A percentile compares a stretch with the other conserved stretches of the same genome.
Conservation (phyloP, 495 filamentous ascomycete genomes). For the Podospora didyma region DNA sequence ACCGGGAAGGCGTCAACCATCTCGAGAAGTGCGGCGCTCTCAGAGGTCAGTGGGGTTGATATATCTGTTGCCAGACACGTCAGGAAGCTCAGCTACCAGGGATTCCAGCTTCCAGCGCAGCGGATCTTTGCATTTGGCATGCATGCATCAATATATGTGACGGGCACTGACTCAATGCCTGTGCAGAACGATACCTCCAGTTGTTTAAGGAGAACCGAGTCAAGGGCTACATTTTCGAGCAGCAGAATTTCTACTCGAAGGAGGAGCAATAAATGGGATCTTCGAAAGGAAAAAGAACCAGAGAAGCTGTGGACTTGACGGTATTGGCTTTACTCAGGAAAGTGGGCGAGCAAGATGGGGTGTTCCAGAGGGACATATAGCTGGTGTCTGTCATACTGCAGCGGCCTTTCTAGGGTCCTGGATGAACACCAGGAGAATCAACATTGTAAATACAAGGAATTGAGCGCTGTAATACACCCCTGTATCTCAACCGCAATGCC, state of each 20-base stretch:
- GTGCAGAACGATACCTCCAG: constrained; percentile 86
- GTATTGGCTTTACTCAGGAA: background rate
- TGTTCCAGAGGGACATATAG: no score
- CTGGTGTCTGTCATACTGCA: no score
- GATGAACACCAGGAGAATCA: background rate
- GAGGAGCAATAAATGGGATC: constrained; percentile 19
- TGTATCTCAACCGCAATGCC: background rate
- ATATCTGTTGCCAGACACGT: background rate
- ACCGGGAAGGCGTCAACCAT: constrained; percentile 91
- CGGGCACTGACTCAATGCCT: constrained; percentile 2
- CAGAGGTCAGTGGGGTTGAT: constrained; percentile 63
- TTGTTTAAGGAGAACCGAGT: constrained; percentile 79
- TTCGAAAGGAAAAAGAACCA: background rate
- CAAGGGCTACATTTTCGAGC: constrained; percentile 84
- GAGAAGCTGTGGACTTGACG: background rate
- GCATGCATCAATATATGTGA: background rate
- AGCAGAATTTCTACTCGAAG: constrained; percentile 78
- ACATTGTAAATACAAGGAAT: constrained; percentile 3
- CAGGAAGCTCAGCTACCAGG: no score
- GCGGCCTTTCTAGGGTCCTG: background rate
- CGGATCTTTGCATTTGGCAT: no score
- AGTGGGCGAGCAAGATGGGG: no score
- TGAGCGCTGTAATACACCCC: background rate
- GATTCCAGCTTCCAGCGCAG: no score
- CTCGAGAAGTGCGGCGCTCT: constrained; percentile 91